Evolutionary conservation across 345 rosid genomes (phyloP), one percentile per base, ranked within the genome.

Genomic region (Syzygium grande): DNA sequence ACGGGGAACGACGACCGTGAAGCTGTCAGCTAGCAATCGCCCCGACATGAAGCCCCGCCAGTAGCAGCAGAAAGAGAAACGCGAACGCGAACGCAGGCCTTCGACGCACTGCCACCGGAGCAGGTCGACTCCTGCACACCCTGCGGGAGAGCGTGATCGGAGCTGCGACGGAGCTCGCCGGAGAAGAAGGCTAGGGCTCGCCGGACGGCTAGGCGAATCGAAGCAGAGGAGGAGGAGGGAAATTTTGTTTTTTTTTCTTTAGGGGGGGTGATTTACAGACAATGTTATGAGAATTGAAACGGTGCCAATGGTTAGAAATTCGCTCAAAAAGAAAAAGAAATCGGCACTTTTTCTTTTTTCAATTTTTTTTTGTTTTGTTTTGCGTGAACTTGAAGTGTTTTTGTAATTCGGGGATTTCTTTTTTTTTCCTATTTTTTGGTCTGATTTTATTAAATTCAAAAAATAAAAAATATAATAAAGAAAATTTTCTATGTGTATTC

Each of bases 181-280:
- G 51, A 53, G 88, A 52, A 46, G 85, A 7, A 21, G 49, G 83
- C 52, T 79, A 87, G 87, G 87, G 87, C 85, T 78, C 88, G 53
- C 41, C n/a, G 51, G 52, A 51, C 85, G 63, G 54, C 85, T 17
- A n/a, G 52, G 52, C n/a, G 34, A 38, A 54, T 30, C 52, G 49
- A 52, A 46, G 73, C 59, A 49, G 84, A 27, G 2, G 61, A 22
- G 61, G 61, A 79, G 73, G 41, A 41, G 73, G 17, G 53, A 43
- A 43, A 80, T 38, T 43, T 43, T 43, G 46, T 19, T 38, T 11
- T 16, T 29, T 16, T 30, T 43, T 43, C 6, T 43, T 43, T 43
- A 6, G 43, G 43, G 46, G 46, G 46, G 29, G 80, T 41, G 49
- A 21, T 73, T 65, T 68, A 17, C 25, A 7, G 79, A 34, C 41